phyloP scores from a whole-genome alignment of 1,284 basidiomycete genomes.

The Sanguinoderma infundibulare region DNA sequence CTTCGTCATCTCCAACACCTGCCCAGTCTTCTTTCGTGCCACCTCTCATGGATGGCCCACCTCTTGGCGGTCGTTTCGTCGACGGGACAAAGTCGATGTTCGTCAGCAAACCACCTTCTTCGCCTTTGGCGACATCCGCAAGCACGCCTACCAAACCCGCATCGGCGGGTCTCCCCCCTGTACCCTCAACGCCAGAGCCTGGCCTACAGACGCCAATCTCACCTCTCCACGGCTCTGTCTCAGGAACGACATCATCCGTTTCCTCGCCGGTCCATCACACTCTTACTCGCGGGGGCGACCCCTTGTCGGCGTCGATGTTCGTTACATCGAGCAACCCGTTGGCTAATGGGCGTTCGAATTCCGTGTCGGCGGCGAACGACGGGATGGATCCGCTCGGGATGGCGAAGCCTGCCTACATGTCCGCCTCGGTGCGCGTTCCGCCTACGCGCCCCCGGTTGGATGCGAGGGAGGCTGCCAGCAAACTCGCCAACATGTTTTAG shows the following conservation, averaged over 20 bases:
- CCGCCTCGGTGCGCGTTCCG: constrained; percentile 67
- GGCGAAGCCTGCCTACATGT: constrained; percentile 60
- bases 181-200: constrained; percentile 20
- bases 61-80: constrained; percentile 65
- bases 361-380: constrained; percentile 27
- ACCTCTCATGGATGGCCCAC: constrained; percentile 45
- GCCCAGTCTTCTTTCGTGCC: constrained; percentile 28
- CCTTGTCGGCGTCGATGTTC: constrained; percentile 25
- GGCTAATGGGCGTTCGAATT: constrained; percentile 27
- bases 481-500: constrained; percentile 85
- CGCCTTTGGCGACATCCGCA: constrained; percentile 37
- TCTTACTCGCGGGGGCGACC: constrained; percentile 23
- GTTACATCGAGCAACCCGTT: constrained; percentile 12
- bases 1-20: constrained; percentile 38
- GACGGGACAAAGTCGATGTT: constrained; percentile 83
- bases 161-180: constrained; percentile 12
- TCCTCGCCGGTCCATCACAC: constrained; percentile 24
- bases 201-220: constrained; percentile 25
- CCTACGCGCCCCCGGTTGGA: constrained; percentile 73
- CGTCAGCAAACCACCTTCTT: constrained; percentile 50
- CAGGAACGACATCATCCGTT: constrained; percentile 12
- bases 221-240: constrained; percentile 27
- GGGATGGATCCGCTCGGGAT: constrained; percentile 68
- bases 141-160: constrained; percentile 8
- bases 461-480: constrained; percentile 83